Evolutionary conservation across 768 basidiomycete genomes (phyloP).

Genomic region (Suillus subaureus): DNA sequence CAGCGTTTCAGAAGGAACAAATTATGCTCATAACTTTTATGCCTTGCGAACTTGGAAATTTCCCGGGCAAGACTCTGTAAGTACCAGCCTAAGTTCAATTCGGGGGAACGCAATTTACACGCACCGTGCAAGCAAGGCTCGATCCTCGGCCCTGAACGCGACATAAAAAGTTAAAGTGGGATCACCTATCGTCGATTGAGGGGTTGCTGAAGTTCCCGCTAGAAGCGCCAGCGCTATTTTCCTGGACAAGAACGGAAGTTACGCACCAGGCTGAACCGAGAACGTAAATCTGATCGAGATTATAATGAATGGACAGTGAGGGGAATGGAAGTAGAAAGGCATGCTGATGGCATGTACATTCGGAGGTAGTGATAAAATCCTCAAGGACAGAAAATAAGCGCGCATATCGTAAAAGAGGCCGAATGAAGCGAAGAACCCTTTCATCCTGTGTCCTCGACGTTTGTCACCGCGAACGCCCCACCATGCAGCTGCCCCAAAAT

Average conservation of each 20-base stretch:
- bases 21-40: neutral
- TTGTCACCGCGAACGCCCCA: neutral
- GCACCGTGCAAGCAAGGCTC: neutral
- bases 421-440: neutral
- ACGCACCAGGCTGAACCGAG: neutral
- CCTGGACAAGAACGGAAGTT: neutral
- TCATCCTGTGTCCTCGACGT: neutral
- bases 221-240: neutral
- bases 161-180: neutral
- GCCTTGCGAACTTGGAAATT: neutral
- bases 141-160: neutral
- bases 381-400: neutral
- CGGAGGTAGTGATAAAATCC: neutral
- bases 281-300: neutral
- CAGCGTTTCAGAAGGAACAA: neutral
- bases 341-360: neutral
- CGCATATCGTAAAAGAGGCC: neutral
- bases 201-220: neutral
- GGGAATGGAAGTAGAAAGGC: neutral
- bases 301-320: neutral
- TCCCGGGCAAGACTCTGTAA: neutral
- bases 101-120: neutral
- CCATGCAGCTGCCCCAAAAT: neutral
- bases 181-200: neutral
- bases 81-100: neutral